Evolutionary conservation across 345 rosid species (phyloP), one percentile per base, ranked within the genome.

Genomic region (Salix exigua): DNA sequence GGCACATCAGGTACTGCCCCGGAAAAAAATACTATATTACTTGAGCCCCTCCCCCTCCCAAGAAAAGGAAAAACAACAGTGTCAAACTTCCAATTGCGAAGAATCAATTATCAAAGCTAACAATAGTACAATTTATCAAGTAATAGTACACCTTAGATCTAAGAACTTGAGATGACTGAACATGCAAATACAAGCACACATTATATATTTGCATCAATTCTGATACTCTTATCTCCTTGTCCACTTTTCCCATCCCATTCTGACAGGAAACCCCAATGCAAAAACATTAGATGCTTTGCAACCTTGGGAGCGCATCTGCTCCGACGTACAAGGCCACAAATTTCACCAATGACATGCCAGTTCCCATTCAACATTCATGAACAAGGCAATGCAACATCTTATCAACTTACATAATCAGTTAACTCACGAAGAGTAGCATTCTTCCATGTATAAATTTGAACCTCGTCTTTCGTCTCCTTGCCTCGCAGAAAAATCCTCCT

Each of bases 381-480:
- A 35, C 50, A 66, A 26, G 23, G 53, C 40, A 38, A 74, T 21
- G 6, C 23, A 4, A 69, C 53, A 65, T 44, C 1, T 14, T 31
- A 11, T 55, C 23, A 38, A 75, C 89, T 75, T 80, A 95, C 99
- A 89, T 93, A 86, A 77, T 95, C 99, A 4, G 98, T 93, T 80
- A 91, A 77, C 86, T 95, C 94, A 0, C 94, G 92, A 44, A 95
- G 93, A 51, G 87, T 90, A 61, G 99, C 99, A 88, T 95, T 97
- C 81, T 91, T 95, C 97, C 99, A 95, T 4, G 98, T 93, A 82
- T 95, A 95, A 63, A 95, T 93, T 77, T 91, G 99, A 84, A 93
- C 99, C 88, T 93, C 98, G 75, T 91, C 94, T 76, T 93, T 93
- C 50, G 99, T 98, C 69, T 93, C 98, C 88, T 93, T 93, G 82